These are phyloP conservation scores for Lipomyces mesembrius DNA, from an alignment of 805 yeast genomes.

Conservation along the genomic window DNA sequence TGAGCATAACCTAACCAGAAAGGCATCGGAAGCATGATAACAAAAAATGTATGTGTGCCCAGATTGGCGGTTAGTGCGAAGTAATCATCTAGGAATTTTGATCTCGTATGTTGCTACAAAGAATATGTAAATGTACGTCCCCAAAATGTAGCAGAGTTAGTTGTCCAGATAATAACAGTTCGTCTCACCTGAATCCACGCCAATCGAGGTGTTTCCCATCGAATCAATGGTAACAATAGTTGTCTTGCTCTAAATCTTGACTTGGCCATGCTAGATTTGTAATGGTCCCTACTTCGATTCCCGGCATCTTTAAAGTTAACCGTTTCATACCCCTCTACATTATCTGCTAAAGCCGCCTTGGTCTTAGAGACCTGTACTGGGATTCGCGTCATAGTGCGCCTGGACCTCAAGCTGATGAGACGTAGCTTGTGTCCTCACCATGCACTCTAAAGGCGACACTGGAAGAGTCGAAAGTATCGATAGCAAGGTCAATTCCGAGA, in stretches of 20 bases:
- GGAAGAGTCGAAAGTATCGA: neutral
- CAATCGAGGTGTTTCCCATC: slow-evolving; percentile 68
- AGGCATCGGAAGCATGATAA: slow-evolving; percentile 82
- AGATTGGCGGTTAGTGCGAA: slow-evolving; percentile 87
- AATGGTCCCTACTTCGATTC: slow-evolving; percentile 67
- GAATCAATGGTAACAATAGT: slow-evolving; percentile 58
- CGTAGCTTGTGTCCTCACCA: neutral
- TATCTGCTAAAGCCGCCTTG: slow-evolving; percentile 22
- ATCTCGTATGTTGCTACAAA: slow-evolving; percentile 46
- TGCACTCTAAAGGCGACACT: neutral
- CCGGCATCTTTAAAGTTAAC: slow-evolving; percentile 66
- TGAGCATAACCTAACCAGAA: slow-evolving; percentile 74
- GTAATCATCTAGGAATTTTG: slow-evolving; percentile 63
- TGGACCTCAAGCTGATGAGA: neutral
- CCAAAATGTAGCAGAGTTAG: neutral
- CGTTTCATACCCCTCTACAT: slow-evolving; percentile 24
- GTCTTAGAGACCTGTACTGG: neutral
- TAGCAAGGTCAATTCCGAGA: neutral
- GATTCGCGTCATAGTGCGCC: neutral
- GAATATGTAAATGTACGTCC: slow-evolving; percentile 4
- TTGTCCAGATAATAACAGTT: neutral
- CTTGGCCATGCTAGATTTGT: slow-evolving; percentile 61
- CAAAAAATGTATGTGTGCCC: slow-evolving; percentile 94
- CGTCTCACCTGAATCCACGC: slow-evolving; percentile 56
- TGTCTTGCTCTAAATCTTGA: slow-evolving; percentile 60